Percentiles rank a stretch among this genome's conserved stretches.
phyloP scores from a whole-genome alignment of 257 asterid genomes.

The Dorcoceras hygrometricum region DNA sequence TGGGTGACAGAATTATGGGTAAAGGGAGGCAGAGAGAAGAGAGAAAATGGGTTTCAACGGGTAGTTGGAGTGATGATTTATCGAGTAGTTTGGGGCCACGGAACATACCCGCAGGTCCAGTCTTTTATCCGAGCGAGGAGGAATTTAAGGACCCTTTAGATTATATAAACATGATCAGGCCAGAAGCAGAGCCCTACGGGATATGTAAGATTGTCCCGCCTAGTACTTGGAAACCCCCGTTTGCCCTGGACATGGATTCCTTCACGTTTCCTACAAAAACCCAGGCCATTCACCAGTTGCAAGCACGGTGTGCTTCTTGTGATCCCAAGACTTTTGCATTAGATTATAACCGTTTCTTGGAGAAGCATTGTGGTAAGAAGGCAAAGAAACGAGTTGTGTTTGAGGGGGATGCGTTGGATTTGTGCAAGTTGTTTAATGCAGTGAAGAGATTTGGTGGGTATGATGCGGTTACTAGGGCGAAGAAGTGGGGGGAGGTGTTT shows the following conservation, averaged over 20 bases:
- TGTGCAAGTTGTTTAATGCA: slow-evolving; percentile 78
- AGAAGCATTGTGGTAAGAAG: slow-evolving; percentile 79
- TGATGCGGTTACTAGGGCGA: slow-evolving; percentile 59
- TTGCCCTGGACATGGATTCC: slow-evolving; percentile 63
- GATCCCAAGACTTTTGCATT: slow-evolving; percentile 79
- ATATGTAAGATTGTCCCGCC: slow-evolving; percentile 98
- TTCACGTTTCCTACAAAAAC: slow-evolving; percentile 84
- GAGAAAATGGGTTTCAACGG: slow-evolving; percentile 71
- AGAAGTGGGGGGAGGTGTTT: slow-evolving; percentile 90
- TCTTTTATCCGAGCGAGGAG: slow-evolving; percentile 76
- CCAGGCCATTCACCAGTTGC: slow-evolving; percentile 93
- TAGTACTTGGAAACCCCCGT: slow-evolving; percentile 78
- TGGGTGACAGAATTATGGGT: slow-evolving; percentile 56
- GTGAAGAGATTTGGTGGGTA: slow-evolving; percentile 93
- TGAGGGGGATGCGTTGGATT: slow-evolving; percentile 80
- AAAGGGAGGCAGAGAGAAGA: slow-evolving; percentile 80
- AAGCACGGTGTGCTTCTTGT: slow-evolving; percentile 77
- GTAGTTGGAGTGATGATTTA: slow-evolving; percentile 39
- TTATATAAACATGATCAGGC: slow-evolving; percentile 86
- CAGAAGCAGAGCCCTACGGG: slow-evolving; percentile 92
- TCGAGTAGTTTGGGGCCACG: slow-evolving; percentile 45
- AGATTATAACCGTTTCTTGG: slow-evolving; percentile 77
- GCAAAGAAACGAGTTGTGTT: slow-evolving; percentile 66
- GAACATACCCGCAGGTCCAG: slow-evolving; percentile 83
- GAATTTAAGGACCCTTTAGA: slow-evolving; percentile 90